Conservation (phyloP, 2,329 filamentous ascomycete species). For the Myrmaecium sp. region DNA sequence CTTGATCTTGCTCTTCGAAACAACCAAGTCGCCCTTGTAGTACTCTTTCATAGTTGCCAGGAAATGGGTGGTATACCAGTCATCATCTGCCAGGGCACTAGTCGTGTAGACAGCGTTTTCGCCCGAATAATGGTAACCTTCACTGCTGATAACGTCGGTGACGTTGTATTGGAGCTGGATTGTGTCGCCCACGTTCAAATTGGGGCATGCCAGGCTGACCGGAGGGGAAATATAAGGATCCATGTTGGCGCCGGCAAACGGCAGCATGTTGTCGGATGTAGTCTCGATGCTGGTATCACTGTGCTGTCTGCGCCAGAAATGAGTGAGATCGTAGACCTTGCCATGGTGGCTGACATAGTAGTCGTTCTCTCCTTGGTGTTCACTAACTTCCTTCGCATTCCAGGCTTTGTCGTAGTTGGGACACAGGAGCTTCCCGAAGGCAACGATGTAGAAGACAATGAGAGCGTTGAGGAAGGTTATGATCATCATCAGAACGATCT, state of each 20-base stretch:
- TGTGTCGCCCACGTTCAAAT: slow-evolving; percentile 45
- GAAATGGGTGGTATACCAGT: slow-evolving; percentile 68
- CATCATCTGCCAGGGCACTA: slow-evolving; percentile 38
- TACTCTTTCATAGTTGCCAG: slow-evolving; percentile 66
- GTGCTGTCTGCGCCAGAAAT: slow-evolving; percentile 75
- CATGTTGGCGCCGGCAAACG: slow-evolving; percentile 61
- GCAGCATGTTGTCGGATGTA: slow-evolving; percentile 48
- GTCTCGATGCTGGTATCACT: slow-evolving; percentile 51
- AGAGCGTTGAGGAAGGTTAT: slow-evolving; percentile 67
- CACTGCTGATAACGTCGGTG: slow-evolving; percentile 34
- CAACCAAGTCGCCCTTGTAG: slow-evolving; percentile 77
- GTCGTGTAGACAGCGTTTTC: slow-evolving; percentile 17
- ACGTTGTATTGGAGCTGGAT: slow-evolving; percentile 46
- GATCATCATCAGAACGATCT: slow-evolving; percentile 63
- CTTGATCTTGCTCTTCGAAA: slow-evolving; percentile 40
- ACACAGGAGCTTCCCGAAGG: slow-evolving; percentile 69
- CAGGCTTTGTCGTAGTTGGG: slow-evolving; percentile 87
- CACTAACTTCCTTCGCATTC: slow-evolving; percentile 50
- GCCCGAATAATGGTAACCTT: slow-evolving; percentile 56
- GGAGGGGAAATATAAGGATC: slow-evolving; percentile 77
- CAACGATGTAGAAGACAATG: slow-evolving; percentile 85
- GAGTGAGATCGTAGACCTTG: slow-evolving; percentile 77
- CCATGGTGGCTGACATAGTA: slow-evolving; percentile 81
- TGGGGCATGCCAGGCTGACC: slow-evolving; percentile 55
- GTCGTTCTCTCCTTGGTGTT: slow-evolving; percentile 55